phyloP scores from a whole-genome alignment of 2,329 filamentous ascomycete genomes.

The Lojkania enalia region DNA sequence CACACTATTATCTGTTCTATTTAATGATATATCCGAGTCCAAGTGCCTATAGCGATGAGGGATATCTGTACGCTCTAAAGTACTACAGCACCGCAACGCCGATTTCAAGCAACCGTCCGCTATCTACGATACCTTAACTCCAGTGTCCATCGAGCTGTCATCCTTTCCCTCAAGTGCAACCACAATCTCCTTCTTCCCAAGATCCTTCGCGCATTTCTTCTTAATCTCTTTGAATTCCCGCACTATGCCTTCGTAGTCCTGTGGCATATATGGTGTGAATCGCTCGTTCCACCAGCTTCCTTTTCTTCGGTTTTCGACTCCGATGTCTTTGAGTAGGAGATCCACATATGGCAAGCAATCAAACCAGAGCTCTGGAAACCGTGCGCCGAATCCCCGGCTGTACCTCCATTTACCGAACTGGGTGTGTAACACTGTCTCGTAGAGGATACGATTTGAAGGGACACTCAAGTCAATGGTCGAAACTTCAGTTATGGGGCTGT shows the following conservation, averaged over 20 bases:
- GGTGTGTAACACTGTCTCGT: constrained; percentile 35
- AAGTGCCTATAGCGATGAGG: no score
- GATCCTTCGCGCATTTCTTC: no score
- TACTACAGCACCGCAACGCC: no score
- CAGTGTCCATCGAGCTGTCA: no score
- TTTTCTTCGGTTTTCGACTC: constrained; percentile 27
- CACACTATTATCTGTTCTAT: no score
- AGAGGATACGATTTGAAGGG: constrained; percentile 16
- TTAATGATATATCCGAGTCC: no score
- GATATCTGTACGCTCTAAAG: no score
- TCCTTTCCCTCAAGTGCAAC: not conserved
- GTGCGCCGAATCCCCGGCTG: constrained; percentile 31
- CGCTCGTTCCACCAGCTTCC: constrained; percentile 26
- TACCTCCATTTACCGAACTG: constrained; percentile 38
- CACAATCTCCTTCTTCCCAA: not conserved
- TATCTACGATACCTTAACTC: no score
- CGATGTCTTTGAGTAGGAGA: constrained; percentile 31
- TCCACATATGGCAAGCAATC: constrained; percentile 37
- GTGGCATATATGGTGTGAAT: constrained; percentile 27
- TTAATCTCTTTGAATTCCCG: constrained; percentile 22
- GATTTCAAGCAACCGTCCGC: no score
- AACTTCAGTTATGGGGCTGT: not conserved
- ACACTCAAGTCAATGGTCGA: constrained; percentile 10
- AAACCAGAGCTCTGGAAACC: constrained; percentile 35
- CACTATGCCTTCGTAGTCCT: constrained; percentile 31